Base-by-base conservation (phyloP, 2,329 filamentous ascomycete genomes). In the Zopfia rhizophila region DNA sequence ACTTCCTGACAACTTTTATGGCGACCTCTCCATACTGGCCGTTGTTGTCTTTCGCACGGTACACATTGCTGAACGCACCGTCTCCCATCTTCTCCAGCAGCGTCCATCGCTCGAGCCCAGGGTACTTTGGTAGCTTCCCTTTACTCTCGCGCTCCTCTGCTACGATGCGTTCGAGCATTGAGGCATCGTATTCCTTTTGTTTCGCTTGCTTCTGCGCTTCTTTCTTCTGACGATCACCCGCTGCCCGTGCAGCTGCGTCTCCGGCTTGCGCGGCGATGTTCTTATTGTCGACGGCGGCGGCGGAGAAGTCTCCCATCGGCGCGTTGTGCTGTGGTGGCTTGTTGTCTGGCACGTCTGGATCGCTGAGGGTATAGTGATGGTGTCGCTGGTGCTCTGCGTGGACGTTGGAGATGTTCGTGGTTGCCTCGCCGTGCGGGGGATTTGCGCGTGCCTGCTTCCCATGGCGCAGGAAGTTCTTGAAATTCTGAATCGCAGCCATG, bases 1-100 rank as follows among this genome's bases (percentile, higher is more conserved):
- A 97, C 77, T 97, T 97, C 68, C 94, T 89, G 55, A 99, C 94
- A 38, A 99, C 94, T 75, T 99, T 99, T 81, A 99, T 97, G 61
- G 93, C 94, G 23, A 94, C 91, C 69, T 97, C 88, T 57, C 84
- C 85, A 53, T 83, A 82, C 53, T 86, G 79, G 28, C 89, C 88
- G 5, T 85, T 81, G 32, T 74, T 80, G 70, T 99, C 94, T 58
- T 82, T 83, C 25, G 94, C 94, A 27, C 90, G 87, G 74, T 97
- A 99, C 56, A 99, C 94, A 66, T 97, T 97, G 79, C 93, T 97
- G 81, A 99, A 99, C 50, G 94, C 94, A 51, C 94, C 94, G 61
- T 97, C 94, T 56, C 94, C 94, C 93, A 99, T 99, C 82, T 97
- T 97, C 75, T 96, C 92, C 39, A 94, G 48, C 23, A 97, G 78